A percentile compares a stretch with the other conserved stretches of the same genome.
Evolutionary conservation across 305 asterid species (phyloP).

Genomic region (Fraxinus velutina): DNA sequence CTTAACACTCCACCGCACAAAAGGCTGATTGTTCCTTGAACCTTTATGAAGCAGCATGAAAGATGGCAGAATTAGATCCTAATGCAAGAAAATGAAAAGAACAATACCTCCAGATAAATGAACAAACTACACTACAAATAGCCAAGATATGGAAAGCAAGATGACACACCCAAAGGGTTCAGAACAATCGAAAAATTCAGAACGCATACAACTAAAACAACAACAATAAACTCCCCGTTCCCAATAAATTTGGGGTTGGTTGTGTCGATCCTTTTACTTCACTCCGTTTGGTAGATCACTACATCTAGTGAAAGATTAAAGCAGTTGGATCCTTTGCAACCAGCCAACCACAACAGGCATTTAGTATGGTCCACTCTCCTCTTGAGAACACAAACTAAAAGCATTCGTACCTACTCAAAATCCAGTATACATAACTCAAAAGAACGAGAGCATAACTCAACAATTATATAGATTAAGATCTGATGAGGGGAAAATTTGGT

Average conservation of each 20-base stretch:
- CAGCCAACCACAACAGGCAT: neutral
- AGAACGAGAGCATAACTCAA: neutral
- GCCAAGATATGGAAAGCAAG: constrained; percentile 9
- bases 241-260: neutral
- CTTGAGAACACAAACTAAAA: neutral
- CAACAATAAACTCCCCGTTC: neutral
- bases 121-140: constrained; percentile 6
- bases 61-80: constrained; percentile 25
- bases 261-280: neutral
- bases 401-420: neutral
- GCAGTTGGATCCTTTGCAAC: neutral
- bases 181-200: constrained; percentile 13
- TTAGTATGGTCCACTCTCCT: neutral
- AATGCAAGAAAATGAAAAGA: neutral
- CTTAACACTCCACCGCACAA: constrained; percentile 68
- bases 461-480: neutral
- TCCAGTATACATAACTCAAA: neutral
- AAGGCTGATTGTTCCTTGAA: constrained; percentile 96
- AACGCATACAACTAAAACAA: constrained; percentile 4
- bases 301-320: neutral
- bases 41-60: constrained; percentile 45
- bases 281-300: neutral
- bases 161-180: constrained; percentile 1
- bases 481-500: neutral
- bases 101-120: neutral